Conservation (phyloP, 805 yeast species). For the Wickerhamiella shivajii region DNA sequence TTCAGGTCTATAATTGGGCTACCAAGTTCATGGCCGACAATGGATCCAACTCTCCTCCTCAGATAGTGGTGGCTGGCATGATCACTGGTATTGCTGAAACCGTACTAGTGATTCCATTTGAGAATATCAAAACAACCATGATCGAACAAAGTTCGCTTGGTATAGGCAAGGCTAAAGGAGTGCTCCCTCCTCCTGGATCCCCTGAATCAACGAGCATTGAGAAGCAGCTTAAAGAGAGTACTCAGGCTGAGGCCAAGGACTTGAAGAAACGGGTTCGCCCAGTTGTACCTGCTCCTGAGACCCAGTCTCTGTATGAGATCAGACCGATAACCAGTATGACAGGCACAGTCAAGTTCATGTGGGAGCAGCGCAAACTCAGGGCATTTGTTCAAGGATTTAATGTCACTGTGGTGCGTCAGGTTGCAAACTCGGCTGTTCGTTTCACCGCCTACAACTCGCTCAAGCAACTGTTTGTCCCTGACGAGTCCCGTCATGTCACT, state of each 20-base stretch:
- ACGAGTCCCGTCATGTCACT: conserved; percentile 16
- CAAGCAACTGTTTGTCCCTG: conserved; percentile 37
- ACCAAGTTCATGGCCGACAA: conserved; percentile 54
- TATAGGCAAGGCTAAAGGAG: conserved; percentile 20
- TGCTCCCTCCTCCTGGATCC: conserved; percentile 22
- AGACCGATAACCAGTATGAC: too few relatives aligned
- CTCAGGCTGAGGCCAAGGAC: neutral
- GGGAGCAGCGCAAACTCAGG: conserved; percentile 50
- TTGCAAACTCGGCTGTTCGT: conserved; percentile 65
- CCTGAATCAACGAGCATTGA: neutral
- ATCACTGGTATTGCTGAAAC: conserved; percentile 78
- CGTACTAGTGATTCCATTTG: conserved; percentile 69
- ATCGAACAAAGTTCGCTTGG: conserved; percentile 34
- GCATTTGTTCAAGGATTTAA: conserved; percentile 74
- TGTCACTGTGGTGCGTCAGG: conserved; percentile 73
- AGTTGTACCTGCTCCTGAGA: too few relatives aligned
- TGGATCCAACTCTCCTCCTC: conserved; percentile 42
- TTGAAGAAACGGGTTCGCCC: neutral
- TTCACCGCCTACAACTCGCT: conserved; percentile 69
- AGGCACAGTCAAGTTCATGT: conserved; percentile 39
- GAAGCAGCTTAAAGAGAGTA: neutral
- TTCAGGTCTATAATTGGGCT: conserved; percentile 60
- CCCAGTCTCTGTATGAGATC: too few relatives aligned
- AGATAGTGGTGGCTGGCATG: conserved; percentile 68
- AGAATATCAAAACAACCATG: conserved; percentile 61